Percentiles rank a stretch among this genome's conserved stretches.
Evolutionary conservation across 257 asterid species (phyloP).

Genomic region (Schizonepeta tenuifolia): DNA sequence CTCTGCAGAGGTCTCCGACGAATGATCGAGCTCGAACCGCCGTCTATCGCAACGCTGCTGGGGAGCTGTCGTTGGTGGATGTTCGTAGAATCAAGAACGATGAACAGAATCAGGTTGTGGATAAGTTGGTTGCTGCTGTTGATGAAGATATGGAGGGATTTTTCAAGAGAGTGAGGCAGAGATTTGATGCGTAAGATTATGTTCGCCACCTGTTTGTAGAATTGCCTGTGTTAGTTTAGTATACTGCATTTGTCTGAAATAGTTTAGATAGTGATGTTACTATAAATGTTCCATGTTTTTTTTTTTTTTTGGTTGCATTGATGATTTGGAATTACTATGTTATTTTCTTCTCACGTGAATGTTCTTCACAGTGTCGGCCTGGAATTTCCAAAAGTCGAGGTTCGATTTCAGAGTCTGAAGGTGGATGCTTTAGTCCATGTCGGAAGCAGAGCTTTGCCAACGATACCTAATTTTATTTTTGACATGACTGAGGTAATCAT

Average conservation of each 20-base stretch:
- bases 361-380: constrained; percentile 53
- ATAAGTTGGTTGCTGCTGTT: constrained; percentile 53
- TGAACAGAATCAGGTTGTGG: constrained; percentile 62
- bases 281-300: neutral
- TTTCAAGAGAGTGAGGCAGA: constrained; percentile 64
- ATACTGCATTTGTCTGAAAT: neutral
- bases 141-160: constrained; percentile 62
- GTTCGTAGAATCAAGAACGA: constrained; percentile 51
- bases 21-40: constrained; percentile 64
- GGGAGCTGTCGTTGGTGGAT: constrained; percentile 67
- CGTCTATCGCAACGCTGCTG: constrained; percentile 48
- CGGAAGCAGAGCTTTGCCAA: constrained; percentile 79
- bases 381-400: constrained; percentile 70
- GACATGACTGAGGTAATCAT: constrained; percentile 71
- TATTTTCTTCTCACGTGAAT: neutral
- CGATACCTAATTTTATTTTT: constrained; percentile 68
- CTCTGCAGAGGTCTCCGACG: constrained; percentile 76
- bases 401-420: constrained; percentile 65
- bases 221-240: constrained; percentile 1
- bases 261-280: constrained; percentile 8
- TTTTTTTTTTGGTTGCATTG: neutral
- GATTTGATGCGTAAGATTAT: constrained; percentile 72
- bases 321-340: constrained; percentile 7
- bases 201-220: constrained; percentile 20
- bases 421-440: constrained; percentile 70